Evolutionary conservation across 805 yeast species (phyloP), one percentile per base, ranked within the genome.

Genomic region (Isabelozyma pseudorhagii): DNA sequence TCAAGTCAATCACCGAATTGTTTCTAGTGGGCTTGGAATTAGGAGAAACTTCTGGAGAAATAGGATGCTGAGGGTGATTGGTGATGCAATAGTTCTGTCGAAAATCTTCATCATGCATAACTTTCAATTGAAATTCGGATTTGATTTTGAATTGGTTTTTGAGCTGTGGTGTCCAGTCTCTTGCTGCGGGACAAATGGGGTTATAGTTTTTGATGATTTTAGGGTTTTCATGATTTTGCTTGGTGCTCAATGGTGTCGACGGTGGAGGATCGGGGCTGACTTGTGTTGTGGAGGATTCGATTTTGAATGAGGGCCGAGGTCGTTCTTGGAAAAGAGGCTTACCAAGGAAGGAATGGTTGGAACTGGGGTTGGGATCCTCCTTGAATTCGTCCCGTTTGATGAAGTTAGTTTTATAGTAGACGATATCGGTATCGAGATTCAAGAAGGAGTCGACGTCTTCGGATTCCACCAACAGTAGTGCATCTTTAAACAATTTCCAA

Each of bases 391-490:
- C 67, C 40, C 64, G 59, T 50, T 68, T 70, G 46, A 74, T 64
- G 56, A 74, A 74, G 51, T 72, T 73, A 13, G 78, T 74, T 47
- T 73, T 70, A 51, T 74, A 74, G 55, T 73, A 74, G 14, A 72
- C 75, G 36, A 74, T 68, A 50, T 74, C 77, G 3, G 75, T 62
- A 31, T 74, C 75, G 41, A 74, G 56, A 50, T 72, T 73, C 27
- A 74, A 57, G 14, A 63, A 54, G 28, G 68, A 54, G 44, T 71
- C 71, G 38, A 60, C 53, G 27, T 63, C 58, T 38, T 61, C 62
- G 10, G 55, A 53, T 14, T 56, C 62, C 8, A 67, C 50, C 41
- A 72, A 45, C 15, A 59, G 63, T 45, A 74, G 55, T 17, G 73
- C 62, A 58, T 74, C 78, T 31, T 61, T 60, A 11, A 56, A 42